phyloP scores from a whole-genome alignment of 176 grass and related monocot species.

The Oryza longistaminata region DNA sequence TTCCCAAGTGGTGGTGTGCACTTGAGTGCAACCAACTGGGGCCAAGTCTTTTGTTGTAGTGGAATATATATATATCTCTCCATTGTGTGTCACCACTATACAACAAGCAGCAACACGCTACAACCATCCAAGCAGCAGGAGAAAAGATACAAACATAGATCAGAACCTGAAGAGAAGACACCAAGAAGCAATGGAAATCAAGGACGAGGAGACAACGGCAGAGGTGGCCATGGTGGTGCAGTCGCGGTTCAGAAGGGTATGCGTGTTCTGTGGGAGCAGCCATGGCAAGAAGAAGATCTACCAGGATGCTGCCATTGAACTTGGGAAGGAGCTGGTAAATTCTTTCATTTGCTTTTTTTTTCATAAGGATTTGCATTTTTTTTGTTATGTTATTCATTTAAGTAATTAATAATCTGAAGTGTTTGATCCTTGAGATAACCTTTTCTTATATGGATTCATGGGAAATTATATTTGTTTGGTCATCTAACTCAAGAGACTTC shows the following conservation, averaged over 20 bases:
- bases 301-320: slow-evolving; percentile 54
- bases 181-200: slow-evolving; percentile 41
- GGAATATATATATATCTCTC: slow-evolving; percentile 1
- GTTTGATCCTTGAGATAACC: slow-evolving; percentile 3
- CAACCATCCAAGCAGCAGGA: not conserved
- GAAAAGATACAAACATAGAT: not conserved
- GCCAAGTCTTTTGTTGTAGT: slow-evolving; percentile 22
- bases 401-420: not conserved
- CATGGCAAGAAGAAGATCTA: slow-evolving; percentile 56
- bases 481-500: not conserved
- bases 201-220: slow-evolving; percentile 1
- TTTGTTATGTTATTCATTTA: not conserved
- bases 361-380: not conserved
- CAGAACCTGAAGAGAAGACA: slow-evolving; percentile 2
- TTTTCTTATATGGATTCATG: not conserved
- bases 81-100: slow-evolving; percentile 26
- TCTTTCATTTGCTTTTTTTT: not conserved
- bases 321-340: slow-evolving; percentile 49
- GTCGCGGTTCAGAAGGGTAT: slow-evolving; percentile 49
- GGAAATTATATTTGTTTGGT: not conserved
- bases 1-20: slow-evolving; percentile 39
- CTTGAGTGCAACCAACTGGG: slow-evolving; percentile 28
- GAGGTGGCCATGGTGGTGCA: not conserved
- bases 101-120: not conserved
- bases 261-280: slow-evolving; percentile 57